A percentile compares a stretch with the other conserved stretches of the same genome.
These are phyloP conservation scores for Lathyrus aphaca DNA, from an alignment of 306 rosid species.

Conservation along the genomic window DNA sequence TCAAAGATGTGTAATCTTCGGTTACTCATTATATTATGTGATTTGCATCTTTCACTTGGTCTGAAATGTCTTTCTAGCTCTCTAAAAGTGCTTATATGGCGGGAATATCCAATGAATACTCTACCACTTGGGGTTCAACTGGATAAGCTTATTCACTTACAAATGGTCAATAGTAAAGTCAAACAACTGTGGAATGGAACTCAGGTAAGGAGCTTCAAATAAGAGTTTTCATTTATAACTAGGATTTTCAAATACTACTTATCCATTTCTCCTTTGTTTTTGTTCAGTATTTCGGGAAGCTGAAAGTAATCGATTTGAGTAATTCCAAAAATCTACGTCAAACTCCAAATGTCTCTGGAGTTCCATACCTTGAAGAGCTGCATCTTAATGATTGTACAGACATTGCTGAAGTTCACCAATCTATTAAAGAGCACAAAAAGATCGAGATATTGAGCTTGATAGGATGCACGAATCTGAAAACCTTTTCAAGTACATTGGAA, in stretches of 20 bases:
- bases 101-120: slow-evolving; percentile 15
- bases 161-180: slow-evolving; percentile 20
- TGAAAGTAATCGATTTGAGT: slow-evolving; percentile 38
- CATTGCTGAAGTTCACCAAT: slow-evolving; percentile 23
- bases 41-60: slow-evolving; percentile 26
- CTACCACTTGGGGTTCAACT: slow-evolving; percentile 22
- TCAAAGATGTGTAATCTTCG: slow-evolving; percentile 25
- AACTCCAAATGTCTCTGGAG: slow-evolving; percentile 12
- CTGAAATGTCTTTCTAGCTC: slow-evolving; percentile 25
- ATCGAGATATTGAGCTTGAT: slow-evolving; percentile 25
- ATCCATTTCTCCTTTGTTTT: too few relatives aligned
- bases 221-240: not conserved
- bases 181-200: slow-evolving; percentile 9
- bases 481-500: slow-evolving; percentile 20
- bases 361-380: slow-evolving; percentile 30
- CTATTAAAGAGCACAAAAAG: slow-evolving; percentile 25
- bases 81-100: slow-evolving; percentile 16
- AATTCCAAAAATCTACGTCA: slow-evolving; percentile 15
- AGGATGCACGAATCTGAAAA: slow-evolving; percentile 18
- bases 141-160: slow-evolving; percentile 31
- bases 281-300: slow-evolving; percentile 18
- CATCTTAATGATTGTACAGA: slow-evolving; percentile 34
- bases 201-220: slow-evolving; percentile 4
- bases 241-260: not conserved
- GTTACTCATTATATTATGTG: slow-evolving; percentile 30